Base-by-base conservation (phyloP, 352 stramenopile genomes). In the Pythium insidiosum region DNA sequence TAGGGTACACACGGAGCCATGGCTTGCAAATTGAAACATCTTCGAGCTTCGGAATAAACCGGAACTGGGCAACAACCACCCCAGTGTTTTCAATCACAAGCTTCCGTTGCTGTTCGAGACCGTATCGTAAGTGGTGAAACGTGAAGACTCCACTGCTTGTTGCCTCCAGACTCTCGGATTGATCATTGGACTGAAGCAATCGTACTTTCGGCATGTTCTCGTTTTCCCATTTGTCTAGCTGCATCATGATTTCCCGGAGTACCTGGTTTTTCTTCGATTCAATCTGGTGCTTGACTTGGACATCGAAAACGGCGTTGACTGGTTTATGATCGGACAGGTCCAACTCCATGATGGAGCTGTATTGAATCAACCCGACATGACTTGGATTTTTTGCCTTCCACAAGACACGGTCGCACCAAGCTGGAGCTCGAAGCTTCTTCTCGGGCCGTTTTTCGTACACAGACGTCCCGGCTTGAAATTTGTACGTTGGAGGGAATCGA, bases 301-400 rank as follows among this genome's bases (percentile, higher is more conserved):
- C 57, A 15, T 94, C 67, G 38, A 99, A 96, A 15, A 81, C 81
- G 1, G 84, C 94, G 45, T 93, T 86, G 0, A 99, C 96, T 12
- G 97, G 95, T 61, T 99, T 99, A 71, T 99, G 97, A 64, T 99
- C 97, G 0, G 95, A 99, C 45, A 97, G 53, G 53, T 95, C 84
- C 12, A 98, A 63, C n/a, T 86, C 80, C 46, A 79, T 85, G 18
- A 88, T 65, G 4, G 93, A 76, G 25, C 68, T 52, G 58, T 99
- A 99, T 18, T 84, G 73, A 10, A 88, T 37, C 31, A 94, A 59
- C 0, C 47, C 48, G 6, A 93, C 74, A 12, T 88, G 63, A 0
- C 59, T 47, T 1, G 63, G 50, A 6, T 45, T 63, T 25, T 85
- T 87, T 1, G 77, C 68, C 49, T 69, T 80, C 81, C 83, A 96